Evolutionary conservation across 2,329 filamentous ascomycete genomes (phyloP).

Genomic region (Aspergillus intermedius): DNA sequence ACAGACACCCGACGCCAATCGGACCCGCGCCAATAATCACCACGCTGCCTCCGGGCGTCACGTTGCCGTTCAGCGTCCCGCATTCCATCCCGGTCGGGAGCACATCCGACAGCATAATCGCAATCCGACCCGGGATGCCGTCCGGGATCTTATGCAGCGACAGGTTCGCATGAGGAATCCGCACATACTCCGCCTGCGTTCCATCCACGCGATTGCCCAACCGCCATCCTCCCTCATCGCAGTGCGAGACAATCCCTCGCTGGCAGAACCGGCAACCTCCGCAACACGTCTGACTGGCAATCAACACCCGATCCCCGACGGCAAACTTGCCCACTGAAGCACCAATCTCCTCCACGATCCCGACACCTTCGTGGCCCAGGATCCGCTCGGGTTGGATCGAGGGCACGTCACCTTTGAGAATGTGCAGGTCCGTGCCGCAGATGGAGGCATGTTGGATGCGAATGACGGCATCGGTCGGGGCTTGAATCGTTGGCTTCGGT

Average conservation of each 20-base stretch:
- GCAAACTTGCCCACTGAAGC: slow-evolving; percentile 41
- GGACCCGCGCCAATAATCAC: slow-evolving; percentile 50
- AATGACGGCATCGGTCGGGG: slow-evolving; percentile 46
- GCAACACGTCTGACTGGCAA: slow-evolving; percentile 48
- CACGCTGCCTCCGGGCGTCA: slow-evolving; percentile 45
- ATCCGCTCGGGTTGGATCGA: slow-evolving; percentile 41
- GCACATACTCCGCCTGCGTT: slow-evolving; percentile 50
- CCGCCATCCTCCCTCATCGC: slow-evolving; percentile 50
- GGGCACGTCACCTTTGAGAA: slow-evolving; percentile 48
- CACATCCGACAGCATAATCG: slow-evolving; percentile 42
- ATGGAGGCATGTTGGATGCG: slow-evolving; percentile 46
- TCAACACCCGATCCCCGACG: slow-evolving; percentile 48
- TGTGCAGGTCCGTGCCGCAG: slow-evolving; percentile 54
- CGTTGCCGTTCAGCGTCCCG: slow-evolving; percentile 45
- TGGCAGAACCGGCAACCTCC: slow-evolving; percentile 48
- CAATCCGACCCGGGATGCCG: slow-evolving; percentile 32
- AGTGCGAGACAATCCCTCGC: slow-evolving; percentile 49
- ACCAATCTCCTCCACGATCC: slow-evolving; percentile 43
- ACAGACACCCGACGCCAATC: slow-evolving; percentile 45
- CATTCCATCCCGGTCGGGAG: slow-evolving; percentile 49
- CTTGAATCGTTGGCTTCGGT: slow-evolving; percentile 36
- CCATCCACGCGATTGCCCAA: slow-evolving; percentile 50
- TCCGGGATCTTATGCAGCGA: slow-evolving; percentile 40
- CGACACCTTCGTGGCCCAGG: slow-evolving; percentile 51
- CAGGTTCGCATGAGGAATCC: slow-evolving; percentile 45